Evolutionary conservation across 1,139 yeast species (phyloP).

Genomic region (Saccharomyces hybrid): DNA sequence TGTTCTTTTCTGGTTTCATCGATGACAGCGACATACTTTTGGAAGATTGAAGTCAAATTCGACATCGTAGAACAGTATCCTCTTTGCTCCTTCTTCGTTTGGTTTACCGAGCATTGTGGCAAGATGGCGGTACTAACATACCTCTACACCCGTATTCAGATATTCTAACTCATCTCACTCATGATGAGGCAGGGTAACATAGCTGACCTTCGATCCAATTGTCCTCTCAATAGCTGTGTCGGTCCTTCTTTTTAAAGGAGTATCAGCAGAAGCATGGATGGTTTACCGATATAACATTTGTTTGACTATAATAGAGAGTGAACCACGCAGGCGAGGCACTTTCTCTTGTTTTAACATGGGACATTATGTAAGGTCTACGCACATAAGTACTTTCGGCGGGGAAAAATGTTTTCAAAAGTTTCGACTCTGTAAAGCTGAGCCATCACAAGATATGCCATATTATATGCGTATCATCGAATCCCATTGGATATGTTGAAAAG

Average conservation of each 20-base stretch:
- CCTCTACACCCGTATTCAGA: background rate
- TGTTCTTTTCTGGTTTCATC: slow-evolving; percentile 20
- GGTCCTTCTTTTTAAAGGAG: background rate
- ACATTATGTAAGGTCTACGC: background rate
- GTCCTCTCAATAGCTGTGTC: background rate
- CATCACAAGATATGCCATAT: background rate
- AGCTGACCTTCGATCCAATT: background rate
- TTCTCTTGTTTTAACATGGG: background rate
- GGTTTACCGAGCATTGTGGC: background rate
- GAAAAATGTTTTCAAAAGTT: background rate
- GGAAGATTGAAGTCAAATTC: slow-evolving; percentile 47
- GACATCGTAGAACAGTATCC: slow-evolving; percentile 35
- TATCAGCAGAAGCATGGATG: background rate
- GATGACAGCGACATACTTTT: slow-evolving; percentile 42
- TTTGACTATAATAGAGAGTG: background rate
- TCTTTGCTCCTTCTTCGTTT: background rate
- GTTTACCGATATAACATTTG: background rate
- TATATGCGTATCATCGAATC: background rate
- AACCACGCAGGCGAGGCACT: background rate
- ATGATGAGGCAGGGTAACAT: background rate
- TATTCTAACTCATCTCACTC: background rate
- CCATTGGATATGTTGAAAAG: background rate
- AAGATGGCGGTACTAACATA: background rate
- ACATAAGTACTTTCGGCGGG: background rate
- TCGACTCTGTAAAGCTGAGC: background rate